Conservation (phyloP, 2,329 filamentous ascomycete species). For the Allantophomopsis cytisporea region DNA sequence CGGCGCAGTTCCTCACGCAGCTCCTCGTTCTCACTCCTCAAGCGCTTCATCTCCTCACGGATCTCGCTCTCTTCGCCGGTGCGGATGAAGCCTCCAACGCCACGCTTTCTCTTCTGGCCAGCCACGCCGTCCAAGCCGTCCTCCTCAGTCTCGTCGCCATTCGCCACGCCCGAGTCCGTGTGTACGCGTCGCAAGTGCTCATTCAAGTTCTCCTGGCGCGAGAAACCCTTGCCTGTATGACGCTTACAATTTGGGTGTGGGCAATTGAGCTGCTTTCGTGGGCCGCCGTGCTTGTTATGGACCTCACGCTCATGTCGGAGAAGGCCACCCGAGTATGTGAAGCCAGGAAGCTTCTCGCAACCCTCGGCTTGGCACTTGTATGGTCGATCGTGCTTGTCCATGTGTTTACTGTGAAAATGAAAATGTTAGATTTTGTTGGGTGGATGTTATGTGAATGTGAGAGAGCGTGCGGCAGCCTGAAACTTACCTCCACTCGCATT, state of each 20-base stretch:
- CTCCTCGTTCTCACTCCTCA: conserved; percentile 51
- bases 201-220: conserved; percentile 83
- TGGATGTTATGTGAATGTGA: neutral
- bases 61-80: conserved; percentile 27
- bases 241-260: conserved; percentile 81
- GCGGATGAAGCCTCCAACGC: conserved; percentile 15
- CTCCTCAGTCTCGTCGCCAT: conserved; percentile 11
- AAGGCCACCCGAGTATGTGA: conserved; percentile 88
- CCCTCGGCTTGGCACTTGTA: conserved; percentile 75
- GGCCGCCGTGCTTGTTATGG: conserved; percentile 78
- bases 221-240: conserved; percentile 78
- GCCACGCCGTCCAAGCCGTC: conserved; percentile 24
- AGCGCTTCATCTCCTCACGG: conserved; percentile 50
- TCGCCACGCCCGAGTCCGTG: conserved; percentile 27
- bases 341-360: conserved; percentile 84
- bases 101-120: conserved; percentile 27
- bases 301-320: conserved; percentile 87
- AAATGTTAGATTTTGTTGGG: conserved; percentile 6
- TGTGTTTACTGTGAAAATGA: conserved; percentile 61
- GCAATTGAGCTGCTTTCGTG: conserved; percentile 78
- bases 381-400: conserved; percentile 94
- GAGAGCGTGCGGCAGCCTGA: neutral
- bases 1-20: conserved; percentile 39
- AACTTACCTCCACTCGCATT: conserved; percentile 89
- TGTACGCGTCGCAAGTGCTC: conserved; percentile 91